Percentiles rank a stretch among this genome's conserved stretches.
These are phyloP conservation scores for Multifurca ochricompacta DNA, from an alignment of 768 basidiomycete species.

Conservation along the genomic window DNA sequence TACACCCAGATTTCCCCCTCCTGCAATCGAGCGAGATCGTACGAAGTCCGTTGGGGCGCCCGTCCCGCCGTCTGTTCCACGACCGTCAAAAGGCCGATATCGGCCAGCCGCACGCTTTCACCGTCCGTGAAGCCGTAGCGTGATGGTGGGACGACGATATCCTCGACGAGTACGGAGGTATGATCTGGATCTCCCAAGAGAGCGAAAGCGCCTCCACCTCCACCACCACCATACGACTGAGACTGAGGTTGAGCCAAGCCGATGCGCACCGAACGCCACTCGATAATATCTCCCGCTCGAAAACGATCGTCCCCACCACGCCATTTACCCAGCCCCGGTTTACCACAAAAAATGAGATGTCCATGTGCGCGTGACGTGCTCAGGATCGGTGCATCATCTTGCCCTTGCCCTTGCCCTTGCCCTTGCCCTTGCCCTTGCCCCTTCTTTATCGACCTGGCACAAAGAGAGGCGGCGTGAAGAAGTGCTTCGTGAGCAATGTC, in stretches of 20 bases:
- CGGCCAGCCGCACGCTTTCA: slow-evolving; percentile 30
- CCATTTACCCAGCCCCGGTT: slow-evolving; percentile 38
- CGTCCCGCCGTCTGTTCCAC: slow-evolving; percentile 44
- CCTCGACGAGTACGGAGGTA: slow-evolving; percentile 42
- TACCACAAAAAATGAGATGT: slow-evolving; percentile 41
- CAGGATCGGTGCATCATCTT: slow-evolving; percentile 39
- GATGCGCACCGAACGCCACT: slow-evolving; percentile 37
- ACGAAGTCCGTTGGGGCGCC: slow-evolving; percentile 34
- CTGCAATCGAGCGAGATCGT: slow-evolving; percentile 38
- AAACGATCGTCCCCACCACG: slow-evolving; percentile 44
- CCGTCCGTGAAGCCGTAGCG: slow-evolving; percentile 29
- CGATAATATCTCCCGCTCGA: slow-evolving; percentile 47
- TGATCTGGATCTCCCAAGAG: slow-evolving; percentile 47
- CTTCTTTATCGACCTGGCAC: too few species aligned
- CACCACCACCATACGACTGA: too few species aligned
- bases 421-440: too few species aligned
- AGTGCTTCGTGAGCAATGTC: slow-evolving; percentile 47
- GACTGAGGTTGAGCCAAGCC: slow-evolving; percentile 1
- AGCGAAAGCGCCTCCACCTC: slow-evolving; percentile 23
- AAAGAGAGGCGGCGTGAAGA: slow-evolving; percentile 33
- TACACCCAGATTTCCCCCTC: slow-evolving; percentile 54
- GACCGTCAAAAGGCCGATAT: slow-evolving; percentile 40
- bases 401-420: too few species aligned
- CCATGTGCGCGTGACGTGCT: slow-evolving; percentile 47
- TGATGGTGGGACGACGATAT: slow-evolving; percentile 33